These are phyloP conservation scores for Brassica hybrid DNA, from an alignment of 441 rosid genomes.

Conservation along the genomic window DNA sequence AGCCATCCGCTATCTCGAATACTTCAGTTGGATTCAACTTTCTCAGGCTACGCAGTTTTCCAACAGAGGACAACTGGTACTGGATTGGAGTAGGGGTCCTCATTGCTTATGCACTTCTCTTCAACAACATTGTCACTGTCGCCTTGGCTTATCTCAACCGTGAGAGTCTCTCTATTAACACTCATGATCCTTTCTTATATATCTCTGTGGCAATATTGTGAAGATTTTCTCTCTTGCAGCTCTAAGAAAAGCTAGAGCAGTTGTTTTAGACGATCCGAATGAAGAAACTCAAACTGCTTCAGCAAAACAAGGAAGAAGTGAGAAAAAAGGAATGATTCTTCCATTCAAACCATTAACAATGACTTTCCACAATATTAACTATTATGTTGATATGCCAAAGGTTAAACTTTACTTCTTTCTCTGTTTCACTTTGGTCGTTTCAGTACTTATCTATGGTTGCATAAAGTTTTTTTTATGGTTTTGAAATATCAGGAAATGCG, in stretches of 20 bases:
- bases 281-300: constrained; percentile 44
- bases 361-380: constrained; percentile 91
- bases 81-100: constrained; percentile 83
- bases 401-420: constrained; percentile 43
- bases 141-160: constrained; percentile 85
- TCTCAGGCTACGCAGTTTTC: constrained; percentile 59
- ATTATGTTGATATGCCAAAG: constrained; percentile 94
- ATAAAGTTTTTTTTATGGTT: background rate
- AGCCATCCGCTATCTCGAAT: constrained; percentile 61
- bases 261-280: constrained; percentile 48
- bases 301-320: constrained; percentile 35
- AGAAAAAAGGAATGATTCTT: constrained; percentile 87
- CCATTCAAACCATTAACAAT: constrained; percentile 91
- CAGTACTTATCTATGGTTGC: constrained; percentile 8
- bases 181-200: constrained; percentile 1
- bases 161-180: constrained; percentile 50
- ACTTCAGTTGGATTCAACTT: constrained; percentile 66
- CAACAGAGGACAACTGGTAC: constrained; percentile 67
- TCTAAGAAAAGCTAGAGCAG: constrained; percentile 53
- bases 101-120: constrained; percentile 61
- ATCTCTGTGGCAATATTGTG: constrained; percentile 14
- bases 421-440: constrained; percentile 17
- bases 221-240: constrained; percentile 54
- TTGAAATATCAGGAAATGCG: constrained; percentile 71
- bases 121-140: constrained; percentile 71